These are phyloP conservation scores for Pyricularia pennisetigena DNA, from an alignment of 2,329 filamentous ascomycete genomes.

Conservation along the genomic window DNA sequence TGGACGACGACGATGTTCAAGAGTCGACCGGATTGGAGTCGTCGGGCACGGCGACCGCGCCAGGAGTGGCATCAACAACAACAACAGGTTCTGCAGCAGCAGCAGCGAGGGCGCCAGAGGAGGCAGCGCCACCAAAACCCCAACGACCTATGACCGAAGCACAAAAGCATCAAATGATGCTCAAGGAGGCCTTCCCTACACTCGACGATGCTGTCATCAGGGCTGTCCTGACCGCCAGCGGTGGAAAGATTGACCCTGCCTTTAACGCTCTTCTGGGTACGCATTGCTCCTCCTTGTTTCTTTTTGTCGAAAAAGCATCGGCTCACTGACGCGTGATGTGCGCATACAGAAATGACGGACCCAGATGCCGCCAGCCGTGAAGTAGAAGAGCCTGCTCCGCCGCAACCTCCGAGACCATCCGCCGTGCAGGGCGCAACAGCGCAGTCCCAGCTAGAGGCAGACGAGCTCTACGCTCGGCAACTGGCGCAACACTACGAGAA, in stretches of 20 bases:
- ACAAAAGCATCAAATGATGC: constrained; percentile 76
- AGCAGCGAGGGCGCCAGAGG: constrained; percentile 23
- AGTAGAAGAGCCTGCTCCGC: constrained; percentile 50
- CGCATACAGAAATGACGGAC: constrained; percentile 60
- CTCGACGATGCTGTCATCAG: constrained; percentile 76
- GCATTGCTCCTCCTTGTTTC: not conserved
- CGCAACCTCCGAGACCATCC: constrained; percentile 70
- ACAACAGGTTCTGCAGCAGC: constrained; percentile 9
- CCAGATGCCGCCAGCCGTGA: constrained; percentile 54
- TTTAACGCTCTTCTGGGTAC: constrained; percentile 88
- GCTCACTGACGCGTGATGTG: not conserved
- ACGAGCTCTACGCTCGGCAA: constrained; percentile 83
- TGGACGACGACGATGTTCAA: constrained; percentile 62
- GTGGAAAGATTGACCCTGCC: constrained; percentile 80
- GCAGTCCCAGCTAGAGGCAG: constrained; percentile 75
- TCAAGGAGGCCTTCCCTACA: constrained; percentile 87
- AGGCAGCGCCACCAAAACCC: constrained; percentile 64
- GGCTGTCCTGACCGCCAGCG: constrained; percentile 78
- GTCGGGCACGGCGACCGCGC: constrained; percentile 16
- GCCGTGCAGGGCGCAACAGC: constrained; percentile 35
- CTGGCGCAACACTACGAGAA: constrained; percentile 84
- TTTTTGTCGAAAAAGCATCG: not conserved
- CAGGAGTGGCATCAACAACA: constrained; percentile 16
- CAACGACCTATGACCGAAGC: constrained; percentile 72
- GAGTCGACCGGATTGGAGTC: constrained; percentile 38